These are phyloP conservation scores for Picea glauca DNA, from an alignment of 75 land plant species.

Conservation along the genomic window DNA sequence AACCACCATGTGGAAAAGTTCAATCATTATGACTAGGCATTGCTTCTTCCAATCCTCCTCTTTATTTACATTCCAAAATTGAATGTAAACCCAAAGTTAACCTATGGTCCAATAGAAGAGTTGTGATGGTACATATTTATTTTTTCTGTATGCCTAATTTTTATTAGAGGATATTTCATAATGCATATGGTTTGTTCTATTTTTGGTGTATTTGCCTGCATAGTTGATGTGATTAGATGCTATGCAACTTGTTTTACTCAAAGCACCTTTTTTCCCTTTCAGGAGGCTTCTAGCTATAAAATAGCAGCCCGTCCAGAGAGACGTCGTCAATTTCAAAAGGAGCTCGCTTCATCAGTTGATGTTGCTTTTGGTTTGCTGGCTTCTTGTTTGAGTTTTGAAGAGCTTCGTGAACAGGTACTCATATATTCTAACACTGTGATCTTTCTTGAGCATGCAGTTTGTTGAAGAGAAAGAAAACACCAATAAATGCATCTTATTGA, in stretches of 20 bases:
- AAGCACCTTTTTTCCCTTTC: slow-evolving; percentile 1
- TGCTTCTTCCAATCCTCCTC: too few relatives aligned
- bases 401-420: slow-evolving; percentile 83
- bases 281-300: slow-evolving; percentile 84
- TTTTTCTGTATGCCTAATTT: background rate
- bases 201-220: background rate
- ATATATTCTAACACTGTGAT: background rate
- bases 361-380: slow-evolving; percentile 68
- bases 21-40: too few relatives aligned
- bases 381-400: slow-evolving; percentile 54
- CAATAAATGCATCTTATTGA: background rate
- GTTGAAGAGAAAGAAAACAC: background rate
- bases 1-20: too few relatives aligned
- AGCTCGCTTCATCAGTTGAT: slow-evolving; percentile 63
- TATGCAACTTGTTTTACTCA: too few relatives aligned
- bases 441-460: background rate
- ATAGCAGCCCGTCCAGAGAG: slow-evolving; percentile 94
- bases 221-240: background rate
- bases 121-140: background rate
- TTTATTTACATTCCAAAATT: too few relatives aligned
- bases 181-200: background rate
- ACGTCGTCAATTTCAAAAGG: slow-evolving; percentile 90
- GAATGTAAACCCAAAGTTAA: too few relatives aligned
- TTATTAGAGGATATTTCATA: background rate
- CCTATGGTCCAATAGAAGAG: too few relatives aligned